These are phyloP conservation scores for Candida xyloterini DNA, from an alignment of 805 yeast species.

Conservation along the genomic window DNA sequence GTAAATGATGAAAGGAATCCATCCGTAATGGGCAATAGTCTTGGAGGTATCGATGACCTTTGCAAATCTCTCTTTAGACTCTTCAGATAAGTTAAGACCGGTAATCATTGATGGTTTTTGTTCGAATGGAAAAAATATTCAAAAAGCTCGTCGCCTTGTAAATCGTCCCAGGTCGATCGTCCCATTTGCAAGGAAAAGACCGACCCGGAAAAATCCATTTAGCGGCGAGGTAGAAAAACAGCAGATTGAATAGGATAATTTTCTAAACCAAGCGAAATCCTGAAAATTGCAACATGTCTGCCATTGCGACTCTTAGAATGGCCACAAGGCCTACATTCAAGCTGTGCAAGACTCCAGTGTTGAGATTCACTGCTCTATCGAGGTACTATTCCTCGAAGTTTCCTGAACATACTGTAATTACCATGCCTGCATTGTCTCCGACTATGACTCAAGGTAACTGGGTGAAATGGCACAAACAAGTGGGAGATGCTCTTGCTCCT, in stretches of 20 bases:
- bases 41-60: conserved; percentile 80
- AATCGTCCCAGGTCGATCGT: conserved; percentile 8
- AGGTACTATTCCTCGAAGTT: conserved; percentile 31
- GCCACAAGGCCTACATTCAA: conserved; percentile 29
- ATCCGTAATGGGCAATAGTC: conserved; percentile 90
- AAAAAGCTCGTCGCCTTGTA: too few relatives aligned
- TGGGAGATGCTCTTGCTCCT: conserved; percentile 83
- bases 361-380: conserved; percentile 12
- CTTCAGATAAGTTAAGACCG: conserved; percentile 42
- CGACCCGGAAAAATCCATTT: conserved; percentile 15
- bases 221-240: conserved; percentile 12
- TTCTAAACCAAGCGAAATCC: neutral
- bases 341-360: conserved; percentile 14
- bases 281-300: conserved; percentile 27
- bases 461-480: conserved; percentile 84
- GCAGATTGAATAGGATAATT: conserved; percentile 7
- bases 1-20: conserved; percentile 93
- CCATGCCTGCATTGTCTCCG: conserved; percentile 99
- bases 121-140: conserved; percentile 1
- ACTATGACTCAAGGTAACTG: conserved; percentile 97
- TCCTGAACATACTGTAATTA: conserved; percentile 71
- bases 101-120: conserved; percentile 28
- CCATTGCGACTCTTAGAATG: conserved; percentile 32
- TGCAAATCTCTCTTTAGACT: conserved; percentile 76
- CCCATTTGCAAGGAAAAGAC: conserved; percentile 22